A percentile compares a stretch with the other conserved stretches of the same genome.
phyloP scores from a whole-genome alignment of 1,139 yeast genomes.

The Starmera stellimalicola region DNA sequence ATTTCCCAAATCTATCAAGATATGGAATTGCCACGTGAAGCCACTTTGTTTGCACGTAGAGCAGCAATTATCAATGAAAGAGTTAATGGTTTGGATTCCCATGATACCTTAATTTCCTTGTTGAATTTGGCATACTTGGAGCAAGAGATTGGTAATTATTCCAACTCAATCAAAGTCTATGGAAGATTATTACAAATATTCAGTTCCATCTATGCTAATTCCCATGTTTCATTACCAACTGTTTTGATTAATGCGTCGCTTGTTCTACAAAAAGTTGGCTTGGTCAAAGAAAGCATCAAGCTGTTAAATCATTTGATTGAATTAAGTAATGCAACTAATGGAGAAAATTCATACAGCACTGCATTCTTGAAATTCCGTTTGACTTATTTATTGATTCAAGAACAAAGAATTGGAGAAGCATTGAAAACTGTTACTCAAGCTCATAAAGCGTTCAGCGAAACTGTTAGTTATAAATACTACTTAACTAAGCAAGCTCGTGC shows the following conservation, averaged over 20 bases:
- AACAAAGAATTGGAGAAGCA: constrained; percentile 46
- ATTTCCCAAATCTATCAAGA: constrained; percentile 64
- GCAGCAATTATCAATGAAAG: constrained; percentile 73
- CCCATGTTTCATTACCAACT: constrained; percentile 63
- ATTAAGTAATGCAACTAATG: constrained; percentile 40
- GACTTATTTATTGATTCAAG: constrained; percentile 52
- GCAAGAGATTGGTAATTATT: constrained; percentile 45
- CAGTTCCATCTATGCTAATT: constrained; percentile 40
- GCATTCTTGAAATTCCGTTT: constrained; percentile 55
- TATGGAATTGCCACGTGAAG: constrained; percentile 45
- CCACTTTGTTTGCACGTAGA: constrained; percentile 62
- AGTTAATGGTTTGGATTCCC: constrained; percentile 69
- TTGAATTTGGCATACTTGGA: constrained; percentile 72
- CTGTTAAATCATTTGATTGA: constrained; percentile 42
- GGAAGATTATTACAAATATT: constrained; percentile 53
- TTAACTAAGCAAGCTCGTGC: constrained; percentile 15
- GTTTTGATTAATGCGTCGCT: constrained; percentile 59
- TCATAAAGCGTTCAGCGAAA: constrained; percentile 7
- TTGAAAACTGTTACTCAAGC: constrained; percentile 9
- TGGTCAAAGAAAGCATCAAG: constrained; percentile 34
- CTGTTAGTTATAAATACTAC: constrained; percentile 13
- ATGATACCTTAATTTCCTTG: constrained; percentile 64
- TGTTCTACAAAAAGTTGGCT: constrained; percentile 45
- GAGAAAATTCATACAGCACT: constrained; percentile 47
- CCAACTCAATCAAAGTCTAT: constrained; percentile 56